phyloP scores from a whole-genome alignment of 176 grass and related monocot genomes.

The Otatea glauca region DNA sequence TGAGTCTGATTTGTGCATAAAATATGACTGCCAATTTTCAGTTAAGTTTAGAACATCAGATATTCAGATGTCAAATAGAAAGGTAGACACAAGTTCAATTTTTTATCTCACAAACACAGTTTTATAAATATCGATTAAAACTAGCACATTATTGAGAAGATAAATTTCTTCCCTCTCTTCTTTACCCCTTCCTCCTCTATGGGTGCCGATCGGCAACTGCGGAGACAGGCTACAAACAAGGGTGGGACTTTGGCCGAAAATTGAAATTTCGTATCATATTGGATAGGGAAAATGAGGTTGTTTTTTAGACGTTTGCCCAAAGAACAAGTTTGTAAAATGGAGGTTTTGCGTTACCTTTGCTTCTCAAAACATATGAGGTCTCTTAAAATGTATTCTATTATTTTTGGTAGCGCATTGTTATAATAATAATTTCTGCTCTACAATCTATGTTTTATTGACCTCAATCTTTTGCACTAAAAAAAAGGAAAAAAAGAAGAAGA shows the following conservation, averaged over 20 bases:
- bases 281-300: too few species aligned
- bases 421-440: too few species aligned
- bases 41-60: background rate
- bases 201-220: too few species aligned
- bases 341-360: too few species aligned
- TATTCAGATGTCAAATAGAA: background rate
- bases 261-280: too few species aligned
- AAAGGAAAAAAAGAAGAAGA: background rate
- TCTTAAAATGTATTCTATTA: background rate
- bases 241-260: too few species aligned
- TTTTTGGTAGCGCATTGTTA: background rate
- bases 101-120: background rate
- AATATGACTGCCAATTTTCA: background rate
- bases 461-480: background rate
- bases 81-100: background rate
- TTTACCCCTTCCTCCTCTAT: too few species aligned
- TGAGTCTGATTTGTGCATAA: too few species aligned
- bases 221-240: too few species aligned
- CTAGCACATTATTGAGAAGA: background rate
- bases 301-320: too few species aligned
- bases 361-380: too few species aligned
- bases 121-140: background rate
- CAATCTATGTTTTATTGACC: background rate
- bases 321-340: too few species aligned
- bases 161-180: background rate